A percentile compares a stretch with the other conserved stretches of the same genome.
Evolutionary conservation across 2,329 filamentous ascomycete species (phyloP).

Genomic region (Colletotrichum salicis): DNA sequence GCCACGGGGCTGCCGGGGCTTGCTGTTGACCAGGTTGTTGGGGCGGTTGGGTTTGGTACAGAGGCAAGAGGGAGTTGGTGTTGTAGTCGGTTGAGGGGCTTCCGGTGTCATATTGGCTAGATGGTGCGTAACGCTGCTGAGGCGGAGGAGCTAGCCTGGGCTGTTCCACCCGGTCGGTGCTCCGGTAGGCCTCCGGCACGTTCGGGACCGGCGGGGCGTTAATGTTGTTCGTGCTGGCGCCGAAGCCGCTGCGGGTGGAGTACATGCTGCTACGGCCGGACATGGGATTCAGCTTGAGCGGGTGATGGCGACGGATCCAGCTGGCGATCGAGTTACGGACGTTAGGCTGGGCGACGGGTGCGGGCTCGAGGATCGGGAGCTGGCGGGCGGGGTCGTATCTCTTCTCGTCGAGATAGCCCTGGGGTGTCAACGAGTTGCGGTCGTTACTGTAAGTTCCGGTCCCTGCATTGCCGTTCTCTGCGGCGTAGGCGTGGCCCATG

Average conservation of each 20-base stretch:
- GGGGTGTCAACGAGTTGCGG: conserved; percentile 20
- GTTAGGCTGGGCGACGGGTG: conserved; percentile 33
- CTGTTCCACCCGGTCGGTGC: conserved; percentile 4
- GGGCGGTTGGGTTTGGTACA: conserved; percentile 13
- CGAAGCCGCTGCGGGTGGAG: conserved; percentile 13
- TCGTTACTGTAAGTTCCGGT: background rate
- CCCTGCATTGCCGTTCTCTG: conserved; percentile 35
- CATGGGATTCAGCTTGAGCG: conserved; percentile 39
- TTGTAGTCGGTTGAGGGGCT: background rate
- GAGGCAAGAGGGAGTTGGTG: conserved; percentile 25
- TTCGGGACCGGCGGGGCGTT: conserved; percentile 23
- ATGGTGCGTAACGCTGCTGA: background rate
- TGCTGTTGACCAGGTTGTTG: conserved; percentile 5
- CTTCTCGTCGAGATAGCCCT: conserved; percentile 38
- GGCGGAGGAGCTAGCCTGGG: background rate
- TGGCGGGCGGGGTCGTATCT: conserved; percentile 23
- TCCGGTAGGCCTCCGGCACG: conserved; percentile 22
- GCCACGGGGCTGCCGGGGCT: background rate
- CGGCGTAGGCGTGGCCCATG: conserved; percentile 37
- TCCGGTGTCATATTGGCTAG: conserved; percentile 21
- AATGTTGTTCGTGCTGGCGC: background rate
- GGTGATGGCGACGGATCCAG: conserved; percentile 41
- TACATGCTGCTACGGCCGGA: conserved; percentile 30
- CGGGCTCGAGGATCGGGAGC: conserved; percentile 33
- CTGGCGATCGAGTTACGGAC: conserved; percentile 40